Conservation (phyloP, 495 filamentous ascomycete genomes). For the Physcia stellaris region DNA sequence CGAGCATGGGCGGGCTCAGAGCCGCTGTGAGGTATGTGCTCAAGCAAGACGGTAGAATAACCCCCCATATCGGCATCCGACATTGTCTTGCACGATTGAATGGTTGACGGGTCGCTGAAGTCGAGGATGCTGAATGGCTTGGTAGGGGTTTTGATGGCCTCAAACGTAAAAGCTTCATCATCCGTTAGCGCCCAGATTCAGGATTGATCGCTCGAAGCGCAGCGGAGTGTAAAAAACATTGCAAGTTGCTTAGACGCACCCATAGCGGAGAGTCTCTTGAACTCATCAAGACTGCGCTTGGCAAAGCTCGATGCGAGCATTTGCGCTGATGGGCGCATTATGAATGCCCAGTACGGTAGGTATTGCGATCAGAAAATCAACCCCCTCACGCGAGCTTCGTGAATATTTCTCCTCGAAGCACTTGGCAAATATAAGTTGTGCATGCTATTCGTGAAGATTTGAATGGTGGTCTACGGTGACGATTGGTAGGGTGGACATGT, state of each 20-base stretch:
- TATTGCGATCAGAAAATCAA: too few species aligned
- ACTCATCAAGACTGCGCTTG: slow-evolving; percentile 49
- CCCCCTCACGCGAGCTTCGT: too few species aligned
- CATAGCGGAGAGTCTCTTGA: slow-evolving; percentile 43
- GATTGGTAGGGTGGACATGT: too few species aligned
- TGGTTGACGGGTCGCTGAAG: slow-evolving; percentile 47
- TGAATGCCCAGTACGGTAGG: too few species aligned
- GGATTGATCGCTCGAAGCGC: background rate
- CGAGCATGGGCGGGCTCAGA: slow-evolving; percentile 44
- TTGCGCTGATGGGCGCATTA: slow-evolving; percentile 35
- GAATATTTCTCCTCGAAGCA: too few species aligned
- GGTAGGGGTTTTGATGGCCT: slow-evolving; percentile 33
- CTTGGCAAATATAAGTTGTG: too few species aligned
- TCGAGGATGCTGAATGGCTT: slow-evolving; percentile 35
- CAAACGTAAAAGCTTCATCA: slow-evolving; percentile 32
- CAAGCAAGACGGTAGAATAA: slow-evolving; percentile 57
- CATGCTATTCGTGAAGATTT: too few species aligned
- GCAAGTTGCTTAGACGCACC: slow-evolving; percentile 32
- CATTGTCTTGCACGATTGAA: slow-evolving; percentile 66
- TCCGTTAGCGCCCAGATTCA: background rate
- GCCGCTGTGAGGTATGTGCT: slow-evolving; percentile 40
- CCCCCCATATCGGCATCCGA: slow-evolving; percentile 79
- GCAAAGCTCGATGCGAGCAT: slow-evolving; percentile 44
- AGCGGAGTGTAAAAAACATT: background rate
- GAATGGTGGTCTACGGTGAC: too few species aligned